Conservation (phyloP, 257 asterid genomes). For the Gardenia jasminoides region DNA sequence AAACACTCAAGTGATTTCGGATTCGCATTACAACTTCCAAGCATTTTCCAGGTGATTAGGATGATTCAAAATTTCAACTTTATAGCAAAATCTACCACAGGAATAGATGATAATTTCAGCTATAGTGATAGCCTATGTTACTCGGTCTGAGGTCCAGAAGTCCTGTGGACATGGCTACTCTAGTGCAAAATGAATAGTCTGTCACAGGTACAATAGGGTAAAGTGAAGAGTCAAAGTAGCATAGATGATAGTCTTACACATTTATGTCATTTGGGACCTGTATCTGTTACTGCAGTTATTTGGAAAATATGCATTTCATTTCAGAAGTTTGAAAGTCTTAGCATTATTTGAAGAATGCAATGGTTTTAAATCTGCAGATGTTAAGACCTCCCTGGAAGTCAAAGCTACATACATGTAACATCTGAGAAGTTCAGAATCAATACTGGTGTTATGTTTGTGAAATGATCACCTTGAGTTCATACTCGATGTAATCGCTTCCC, state of each 20-base stretch:
- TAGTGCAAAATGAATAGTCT: too few species aligned
- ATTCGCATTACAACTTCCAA: background rate
- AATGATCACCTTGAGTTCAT: slow-evolving; percentile 49
- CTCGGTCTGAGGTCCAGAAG: too few species aligned
- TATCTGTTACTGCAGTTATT: background rate
- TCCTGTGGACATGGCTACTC: too few species aligned
- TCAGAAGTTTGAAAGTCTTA: background rate
- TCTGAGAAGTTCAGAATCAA: background rate
- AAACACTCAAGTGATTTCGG: background rate
- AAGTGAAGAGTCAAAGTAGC: too few species aligned
- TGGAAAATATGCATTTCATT: background rate
- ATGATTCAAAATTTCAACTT: background rate
- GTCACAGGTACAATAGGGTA: too few species aligned
- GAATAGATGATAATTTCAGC: background rate
- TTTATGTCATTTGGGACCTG: background rate
- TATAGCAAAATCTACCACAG: background rate
- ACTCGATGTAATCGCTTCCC: slow-evolving; percentile 61
- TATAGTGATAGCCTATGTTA: background rate
- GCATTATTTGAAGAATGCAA: background rate
- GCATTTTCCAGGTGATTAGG: background rate
- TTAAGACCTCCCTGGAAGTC: background rate
- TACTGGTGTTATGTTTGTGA: too few species aligned
- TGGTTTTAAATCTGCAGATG: background rate
- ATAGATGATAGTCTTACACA: background rate
- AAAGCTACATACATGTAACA: background rate